Percentiles rank a stretch among this genome's conserved stretches.
Evolutionary conservation across 2,329 filamentous ascomycete species (phyloP).

Genomic region (Xylaria sp.): DNA sequence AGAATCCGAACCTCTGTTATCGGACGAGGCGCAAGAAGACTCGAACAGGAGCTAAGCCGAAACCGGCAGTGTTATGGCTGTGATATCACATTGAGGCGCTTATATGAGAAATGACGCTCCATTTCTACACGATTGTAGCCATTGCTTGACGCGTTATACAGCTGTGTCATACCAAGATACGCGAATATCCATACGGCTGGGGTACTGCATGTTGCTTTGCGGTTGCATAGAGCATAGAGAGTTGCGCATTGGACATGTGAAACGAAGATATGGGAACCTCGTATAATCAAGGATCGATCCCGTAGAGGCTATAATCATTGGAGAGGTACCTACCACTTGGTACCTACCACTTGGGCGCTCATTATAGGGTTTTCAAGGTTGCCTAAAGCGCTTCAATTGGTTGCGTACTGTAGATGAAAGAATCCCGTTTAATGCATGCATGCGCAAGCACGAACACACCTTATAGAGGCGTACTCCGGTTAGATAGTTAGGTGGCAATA

Average conservation of each 20-base stretch:
- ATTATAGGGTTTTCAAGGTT: too few species aligned
- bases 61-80: not conserved
- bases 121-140: not conserved
- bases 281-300: not conserved
- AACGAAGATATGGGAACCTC: not conserved
- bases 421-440: not conserved
- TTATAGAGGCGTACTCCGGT: not conserved
- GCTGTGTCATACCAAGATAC: not conserved
- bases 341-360: too few species aligned
- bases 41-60: not conserved
- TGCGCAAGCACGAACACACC: not conserved
- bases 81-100: not conserved
- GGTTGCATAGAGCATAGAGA: too few species aligned
- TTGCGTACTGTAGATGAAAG: too few species aligned
- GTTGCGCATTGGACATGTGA: too few species aligned
- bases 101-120: not conserved
- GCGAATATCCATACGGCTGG: not conserved
- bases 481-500: not conserved
- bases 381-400: too few species aligned
- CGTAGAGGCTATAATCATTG: not conserved
- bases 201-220: not conserved
- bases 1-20: constrained; percentile 22
- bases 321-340: too few species aligned
- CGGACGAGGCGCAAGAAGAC: not conserved
- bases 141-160: too few species aligned